A percentile compares a stretch with the other conserved stretches of the same genome.
phyloP scores from a whole-genome alignment of 2,329 filamentous ascomycete species.

The Pezicula carpinea region DNA sequence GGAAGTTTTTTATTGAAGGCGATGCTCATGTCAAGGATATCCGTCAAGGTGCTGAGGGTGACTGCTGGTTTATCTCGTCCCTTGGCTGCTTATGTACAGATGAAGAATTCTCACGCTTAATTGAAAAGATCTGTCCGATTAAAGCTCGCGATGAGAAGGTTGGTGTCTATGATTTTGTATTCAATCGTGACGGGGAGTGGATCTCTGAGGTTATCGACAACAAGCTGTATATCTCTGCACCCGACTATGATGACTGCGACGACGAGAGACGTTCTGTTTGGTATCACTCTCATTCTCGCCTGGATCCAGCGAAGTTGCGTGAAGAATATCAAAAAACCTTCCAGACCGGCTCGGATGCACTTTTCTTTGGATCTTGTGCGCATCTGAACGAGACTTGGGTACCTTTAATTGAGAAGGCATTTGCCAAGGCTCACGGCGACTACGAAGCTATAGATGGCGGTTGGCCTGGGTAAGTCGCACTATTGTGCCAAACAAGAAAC shows the following conservation, averaged over 20 bases:
- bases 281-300: constrained; percentile 10
- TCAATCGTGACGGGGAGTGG: constrained; percentile 84
- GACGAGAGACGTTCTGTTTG: constrained; percentile 45
- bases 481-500: neutral
- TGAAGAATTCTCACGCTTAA: constrained; percentile 32
- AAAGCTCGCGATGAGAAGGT: constrained; percentile 43
- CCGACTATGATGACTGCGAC: constrained; percentile 75
- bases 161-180: constrained; percentile 86
- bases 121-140: constrained; percentile 39
- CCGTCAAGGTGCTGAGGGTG: constrained; percentile 70
- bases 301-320: constrained; percentile 9
- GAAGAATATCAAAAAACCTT: constrained; percentile 46
- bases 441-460: constrained; percentile 71
- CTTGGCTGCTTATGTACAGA: constrained; percentile 63
- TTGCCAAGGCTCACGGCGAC: constrained; percentile 78
- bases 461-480: constrained; percentile 36
- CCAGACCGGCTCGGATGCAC: constrained; percentile 46
- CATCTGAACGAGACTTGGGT: constrained; percentile 79
- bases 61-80: constrained; percentile 84
- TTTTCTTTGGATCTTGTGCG: constrained; percentile 72
- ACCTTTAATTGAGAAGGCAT: constrained; percentile 74
- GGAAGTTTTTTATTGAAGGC: constrained; percentile 72
- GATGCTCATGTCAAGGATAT: constrained; percentile 69
- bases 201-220: constrained; percentile 87
- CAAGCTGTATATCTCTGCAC: constrained; percentile 77